Percentiles rank a stretch among this genome's conserved stretches.
These are phyloP conservation scores for Dendrocalamus latiflorus DNA, from an alignment of 202 grass and related monocot species.

Conservation along the genomic window DNA sequence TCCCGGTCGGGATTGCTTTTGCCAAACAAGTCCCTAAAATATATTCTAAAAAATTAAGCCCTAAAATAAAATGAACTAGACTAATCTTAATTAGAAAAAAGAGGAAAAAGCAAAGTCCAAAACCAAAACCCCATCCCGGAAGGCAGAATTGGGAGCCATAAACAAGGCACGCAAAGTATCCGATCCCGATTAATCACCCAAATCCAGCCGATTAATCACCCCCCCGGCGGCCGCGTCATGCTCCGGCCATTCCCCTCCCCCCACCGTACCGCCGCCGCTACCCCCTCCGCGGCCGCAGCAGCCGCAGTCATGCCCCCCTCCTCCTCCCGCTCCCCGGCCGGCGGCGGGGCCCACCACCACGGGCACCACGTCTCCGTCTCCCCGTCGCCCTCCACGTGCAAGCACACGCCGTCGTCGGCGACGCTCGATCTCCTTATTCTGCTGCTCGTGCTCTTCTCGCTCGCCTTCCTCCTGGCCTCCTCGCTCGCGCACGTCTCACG, in stretches of 20 bases:
- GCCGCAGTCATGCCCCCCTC: constrained; percentile 38
- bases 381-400: constrained; percentile 47
- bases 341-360: not conserved
- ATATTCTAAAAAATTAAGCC: too few relatives aligned
- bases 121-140: constrained; percentile 22
- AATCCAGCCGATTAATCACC: constrained; percentile 13
- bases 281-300: not conserved
- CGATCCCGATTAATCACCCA: constrained; percentile 28
- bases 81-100: constrained; percentile 3
- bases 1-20: too few relatives aligned
- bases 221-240: constrained; percentile 46
- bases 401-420: constrained; percentile 78
- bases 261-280: constrained; percentile 14
- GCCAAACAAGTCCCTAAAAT: not conserved
- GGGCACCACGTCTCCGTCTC: constrained; percentile 19
- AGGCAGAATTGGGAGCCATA: constrained; percentile 9
- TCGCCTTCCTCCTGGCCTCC: constrained; percentile 71
- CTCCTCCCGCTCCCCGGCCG: constrained; percentile 38
- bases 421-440: constrained; percentile 93
- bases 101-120: not conserved
- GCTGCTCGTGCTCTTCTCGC: constrained; percentile 74
- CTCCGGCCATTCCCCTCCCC: constrained; percentile 50
- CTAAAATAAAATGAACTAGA: not conserved
- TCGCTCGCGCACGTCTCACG: constrained; percentile 68
- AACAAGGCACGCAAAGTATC: constrained; percentile 55